phyloP scores from a whole-genome alignment of 2,329 filamentous ascomycete genomes.

The Phialocephala sp. region DNA sequence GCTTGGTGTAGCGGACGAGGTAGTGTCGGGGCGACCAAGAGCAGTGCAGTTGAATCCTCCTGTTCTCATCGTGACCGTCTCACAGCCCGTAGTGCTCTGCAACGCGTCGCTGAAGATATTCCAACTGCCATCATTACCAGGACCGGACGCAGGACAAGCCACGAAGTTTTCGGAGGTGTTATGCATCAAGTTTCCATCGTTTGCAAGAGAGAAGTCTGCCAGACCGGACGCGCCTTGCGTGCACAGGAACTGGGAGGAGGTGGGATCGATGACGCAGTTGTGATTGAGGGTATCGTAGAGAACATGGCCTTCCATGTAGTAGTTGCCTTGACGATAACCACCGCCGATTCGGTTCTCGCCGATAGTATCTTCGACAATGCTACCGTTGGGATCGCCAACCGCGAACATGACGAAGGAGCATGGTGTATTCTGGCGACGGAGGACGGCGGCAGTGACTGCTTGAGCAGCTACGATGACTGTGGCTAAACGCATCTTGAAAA shows the following conservation, averaged over 20 bases:
- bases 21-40: constrained; percentile 26
- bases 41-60: constrained; percentile 37
- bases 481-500: constrained; percentile 10
- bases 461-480: constrained; percentile 18
- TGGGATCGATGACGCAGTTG: constrained; percentile 36
- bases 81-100: constrained; percentile 35
- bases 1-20: not conserved
- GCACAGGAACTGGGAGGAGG: constrained; percentile 37
- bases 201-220: constrained; percentile 32
- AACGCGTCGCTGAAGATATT: constrained; percentile 36
- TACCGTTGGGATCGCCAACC: constrained; percentile 32
- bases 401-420: constrained; percentile 39
- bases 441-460: constrained; percentile 26
- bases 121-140: constrained; percentile 37
- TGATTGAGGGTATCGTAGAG: constrained; percentile 34
- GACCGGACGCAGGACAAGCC: constrained; percentile 38
- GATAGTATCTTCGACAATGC: constrained; percentile 31
- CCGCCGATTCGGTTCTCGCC: constrained; percentile 39
- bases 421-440: constrained; percentile 30
- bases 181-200: constrained; percentile 33
- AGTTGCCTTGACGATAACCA: constrained; percentile 32
- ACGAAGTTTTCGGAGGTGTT: constrained; percentile 31
- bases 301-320: constrained; percentile 31
- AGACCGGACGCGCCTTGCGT: constrained; percentile 21
- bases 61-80: constrained; percentile 33